Base-by-base conservation (phyloP, 2,329 filamentous ascomycete genomes). In the Aureobasidium sp. region DNA sequence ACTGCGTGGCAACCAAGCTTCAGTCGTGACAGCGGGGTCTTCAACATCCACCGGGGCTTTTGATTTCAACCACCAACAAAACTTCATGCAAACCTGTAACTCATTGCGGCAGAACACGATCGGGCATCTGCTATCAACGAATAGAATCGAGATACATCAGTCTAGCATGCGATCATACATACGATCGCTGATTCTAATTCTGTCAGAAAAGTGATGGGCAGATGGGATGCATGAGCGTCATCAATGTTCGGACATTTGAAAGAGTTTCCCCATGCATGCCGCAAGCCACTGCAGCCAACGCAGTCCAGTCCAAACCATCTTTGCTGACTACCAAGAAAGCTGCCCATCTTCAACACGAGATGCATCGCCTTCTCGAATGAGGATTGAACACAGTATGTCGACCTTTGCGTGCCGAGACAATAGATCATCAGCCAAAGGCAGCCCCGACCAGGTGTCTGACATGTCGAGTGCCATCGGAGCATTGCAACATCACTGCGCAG, bases 241-340 rank as follows among this genome's bases (percentile, higher is more conserved):
- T 49, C 34, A 39, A 21, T n/a, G 10, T 49, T 49, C 45, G 45
- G 45, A 49, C 45, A 49, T 29, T 49, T 39, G 12, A 14, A 2
- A 38, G 41, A 49, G 34, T 38, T 35, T 29, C 45, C 45, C 45
- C 45, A 49, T 49, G 45, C 34, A 39, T 10, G 32, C 45, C 45
- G 45, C 45, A 49, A 39, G 34, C 45, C 34, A 44, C 40, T 30
- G 40, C 40, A 29, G 40, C 24, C 40, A 10, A 48, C 32, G 29
- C 41, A 22, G 41, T 29, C 41, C 7, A 24, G 44, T 27, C 44
- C 30, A 48, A 37, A 27, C 22, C 17, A 17, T n/a, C 14, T 32
- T n/a, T 37, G 44, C 22, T 37, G 30, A 34, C 21, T 24, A 29
- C 30, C 45, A 49, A 49, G 29, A 37, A 35, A 10, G n/a, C 27